These are phyloP conservation scores for Paraphysoderma sedebokerense DNA, from an alignment of 371 early-diverging fungal genomes.

Conservation along the genomic window DNA sequence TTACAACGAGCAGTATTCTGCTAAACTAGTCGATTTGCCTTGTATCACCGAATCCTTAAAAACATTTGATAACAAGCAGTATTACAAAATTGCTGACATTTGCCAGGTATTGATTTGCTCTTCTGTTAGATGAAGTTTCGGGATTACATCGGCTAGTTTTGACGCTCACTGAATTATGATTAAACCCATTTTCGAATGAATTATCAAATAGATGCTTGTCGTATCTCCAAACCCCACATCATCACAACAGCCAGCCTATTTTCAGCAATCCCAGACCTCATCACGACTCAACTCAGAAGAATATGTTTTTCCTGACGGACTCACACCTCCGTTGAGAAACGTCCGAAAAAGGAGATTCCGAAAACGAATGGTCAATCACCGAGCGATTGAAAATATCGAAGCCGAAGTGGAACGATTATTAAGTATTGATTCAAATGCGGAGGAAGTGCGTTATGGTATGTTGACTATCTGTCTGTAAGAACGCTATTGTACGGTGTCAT, in stretches of 20 bases:
- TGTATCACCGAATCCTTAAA: conserved; percentile 93
- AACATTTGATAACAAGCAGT: conserved; percentile 83
- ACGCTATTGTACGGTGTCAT: no score
- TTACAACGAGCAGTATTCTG: conserved; percentile 33
- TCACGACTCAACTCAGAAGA: conserved; percentile 23
- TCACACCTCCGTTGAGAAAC: conserved; percentile 79
- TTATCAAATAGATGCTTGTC: conserved; percentile 30
- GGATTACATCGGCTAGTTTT: background rate
- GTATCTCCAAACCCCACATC: conserved; percentile 18
- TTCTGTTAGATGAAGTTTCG: background rate
- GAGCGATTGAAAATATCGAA: conserved; percentile 12
- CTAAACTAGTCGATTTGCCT: conserved; percentile 79
- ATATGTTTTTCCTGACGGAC: conserved; percentile 59
- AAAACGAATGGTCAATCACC: conserved; percentile 67
- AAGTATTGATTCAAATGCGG: conserved; percentile 6
- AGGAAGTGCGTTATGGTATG: no score
- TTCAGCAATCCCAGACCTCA: conserved; percentile 11
- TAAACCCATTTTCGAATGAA: background rate
- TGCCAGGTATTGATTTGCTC: conserved; percentile 41
- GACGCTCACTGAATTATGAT: background rate
- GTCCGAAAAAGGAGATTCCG: conserved; percentile 76
- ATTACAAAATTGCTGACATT: conserved; percentile 96
- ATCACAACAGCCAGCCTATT: conserved; percentile 5
- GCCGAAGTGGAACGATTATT: conserved; percentile 9
- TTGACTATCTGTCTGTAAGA: no score